These are phyloP conservation scores for Exophiala sideris DNA, from an alignment of 2,329 filamentous ascomycete genomes.

Conservation along the genomic window DNA sequence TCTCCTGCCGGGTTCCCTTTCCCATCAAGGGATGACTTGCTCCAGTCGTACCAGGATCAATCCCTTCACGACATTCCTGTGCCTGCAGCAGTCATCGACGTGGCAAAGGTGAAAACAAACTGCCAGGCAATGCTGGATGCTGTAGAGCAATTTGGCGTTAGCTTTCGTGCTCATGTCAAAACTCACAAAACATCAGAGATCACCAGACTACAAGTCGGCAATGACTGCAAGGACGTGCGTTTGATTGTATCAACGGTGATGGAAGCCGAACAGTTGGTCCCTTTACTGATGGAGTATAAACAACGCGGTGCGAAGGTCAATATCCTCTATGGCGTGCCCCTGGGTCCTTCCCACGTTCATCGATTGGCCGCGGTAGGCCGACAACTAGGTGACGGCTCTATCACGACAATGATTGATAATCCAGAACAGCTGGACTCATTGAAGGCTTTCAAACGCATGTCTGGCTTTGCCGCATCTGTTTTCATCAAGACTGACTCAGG, in stretches of 20 bases:
- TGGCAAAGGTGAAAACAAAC: conserved; percentile 63
- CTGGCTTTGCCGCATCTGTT: conserved; percentile 51
- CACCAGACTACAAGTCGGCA: conserved; percentile 66
- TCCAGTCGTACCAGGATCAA: conserved; percentile 54
- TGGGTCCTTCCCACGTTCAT: conserved; percentile 58
- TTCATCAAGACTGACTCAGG: conserved; percentile 76
- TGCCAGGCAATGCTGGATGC: conserved; percentile 69
- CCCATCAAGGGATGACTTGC: conserved; percentile 16
- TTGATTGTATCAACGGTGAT: conserved; percentile 71
- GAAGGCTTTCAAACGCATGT: conserved; percentile 41
- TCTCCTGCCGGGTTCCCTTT: conserved; percentile 16
- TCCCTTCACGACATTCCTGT: conserved; percentile 59
- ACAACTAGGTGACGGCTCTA: conserved; percentile 52
- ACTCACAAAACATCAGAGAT: conserved; percentile 75
- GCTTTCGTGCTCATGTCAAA: conserved; percentile 76
- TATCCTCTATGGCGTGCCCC: conserved; percentile 70
- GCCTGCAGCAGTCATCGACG: conserved; percentile 66
- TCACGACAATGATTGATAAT: conserved; percentile 70
- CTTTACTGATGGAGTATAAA: conserved; percentile 59
- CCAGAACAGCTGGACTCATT: conserved; percentile 56
- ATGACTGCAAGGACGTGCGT: conserved; percentile 50
- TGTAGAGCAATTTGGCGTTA: conserved; percentile 56
- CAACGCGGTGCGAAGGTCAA: conserved; percentile 55
- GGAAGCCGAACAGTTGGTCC: conserved; percentile 66
- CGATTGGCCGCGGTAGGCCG: conserved; percentile 58